Evolutionary conservation across 129 eudicot species (phyloP).

Genomic region (Helianthus tuberosus): DNA sequence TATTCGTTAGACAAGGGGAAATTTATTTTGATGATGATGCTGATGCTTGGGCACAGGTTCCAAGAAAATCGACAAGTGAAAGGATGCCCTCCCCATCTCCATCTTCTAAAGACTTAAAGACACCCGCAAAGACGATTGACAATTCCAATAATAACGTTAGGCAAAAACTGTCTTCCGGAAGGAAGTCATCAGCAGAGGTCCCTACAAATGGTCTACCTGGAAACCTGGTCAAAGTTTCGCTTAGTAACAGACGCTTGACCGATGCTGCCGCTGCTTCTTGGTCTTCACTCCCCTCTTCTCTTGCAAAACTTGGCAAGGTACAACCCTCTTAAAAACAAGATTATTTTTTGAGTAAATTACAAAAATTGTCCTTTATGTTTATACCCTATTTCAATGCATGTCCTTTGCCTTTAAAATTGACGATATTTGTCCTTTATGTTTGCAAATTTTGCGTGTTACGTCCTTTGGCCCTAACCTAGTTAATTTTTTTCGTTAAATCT

Average conservation of each 20-base stretch:
- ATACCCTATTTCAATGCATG: no score
- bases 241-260: constrained; percentile 52
- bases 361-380: no score
- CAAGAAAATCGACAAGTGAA: constrained; percentile 80
- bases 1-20: background rate
- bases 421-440: no score
- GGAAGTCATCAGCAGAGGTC: constrained; percentile 56
- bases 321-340: background rate
- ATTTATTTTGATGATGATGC: constrained; percentile 10
- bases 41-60: constrained; percentile 50
- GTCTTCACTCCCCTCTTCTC: constrained; percentile 86
- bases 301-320: constrained; percentile 91
- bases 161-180: constrained; percentile 53
- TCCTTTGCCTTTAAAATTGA: no score
- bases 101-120: constrained; percentile 46
- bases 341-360: no score
- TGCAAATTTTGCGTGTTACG: no score
- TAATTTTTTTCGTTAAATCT: no score
- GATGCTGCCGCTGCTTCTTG: constrained; percentile 75
- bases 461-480: no score
- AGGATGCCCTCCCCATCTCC: constrained; percentile 43
- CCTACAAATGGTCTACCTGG: constrained; percentile 58
- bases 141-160: constrained; percentile 34
- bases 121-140: constrained; percentile 54
- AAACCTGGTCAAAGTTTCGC: constrained; percentile 78